Evolutionary conservation across 371 early-diverging fungal genomes (phyloP).

Genomic region (Haplosporangium sp.): DNA sequence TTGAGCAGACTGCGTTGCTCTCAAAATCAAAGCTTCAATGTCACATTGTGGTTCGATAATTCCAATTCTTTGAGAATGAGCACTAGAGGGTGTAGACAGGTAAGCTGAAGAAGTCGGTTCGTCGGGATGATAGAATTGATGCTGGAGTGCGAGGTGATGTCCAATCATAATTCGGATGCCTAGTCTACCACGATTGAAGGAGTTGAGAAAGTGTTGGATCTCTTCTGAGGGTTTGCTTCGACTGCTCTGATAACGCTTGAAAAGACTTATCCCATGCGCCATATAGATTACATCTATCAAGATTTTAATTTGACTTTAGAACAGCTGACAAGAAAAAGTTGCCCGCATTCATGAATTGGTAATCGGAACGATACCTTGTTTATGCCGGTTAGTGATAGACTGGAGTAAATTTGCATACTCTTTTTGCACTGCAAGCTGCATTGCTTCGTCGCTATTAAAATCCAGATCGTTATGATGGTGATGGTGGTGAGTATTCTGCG

Average conservation of each 20-base stretch:
- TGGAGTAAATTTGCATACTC: conserved; percentile 49
- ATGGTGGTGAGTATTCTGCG: conserved; percentile 14
- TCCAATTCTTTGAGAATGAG: conserved; percentile 37
- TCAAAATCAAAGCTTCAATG: conserved; percentile 47
- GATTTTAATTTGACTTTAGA: neutral
- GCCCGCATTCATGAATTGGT: neutral
- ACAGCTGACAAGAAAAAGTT: neutral
- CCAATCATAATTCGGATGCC: conserved; percentile 56
- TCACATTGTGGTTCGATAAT: conserved; percentile 55
- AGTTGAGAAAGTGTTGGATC: conserved; percentile 52
- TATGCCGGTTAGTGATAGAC: conserved; percentile 47
- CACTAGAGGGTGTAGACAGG: conserved; percentile 27
- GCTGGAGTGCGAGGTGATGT: conserved; percentile 49
- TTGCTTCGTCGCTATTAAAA: conserved; percentile 25
- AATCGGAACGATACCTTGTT: conserved; percentile 39
- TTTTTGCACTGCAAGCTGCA: conserved; percentile 24
- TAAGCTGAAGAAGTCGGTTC: conserved; percentile 17
- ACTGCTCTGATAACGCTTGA: conserved; percentile 45
- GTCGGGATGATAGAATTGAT: conserved; percentile 26
- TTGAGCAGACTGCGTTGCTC: conserved; percentile 47
- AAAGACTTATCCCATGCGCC: conserved; percentile 54
- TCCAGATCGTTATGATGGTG: conserved; percentile 28
- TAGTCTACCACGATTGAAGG: conserved; percentile 53
- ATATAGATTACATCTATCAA: conserved; percentile 44
- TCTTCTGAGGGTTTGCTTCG: conserved; percentile 29